These are phyloP conservation scores for Suhomyces emberorum DNA, from an alignment of 805 yeast species.

Conservation along the genomic window DNA sequence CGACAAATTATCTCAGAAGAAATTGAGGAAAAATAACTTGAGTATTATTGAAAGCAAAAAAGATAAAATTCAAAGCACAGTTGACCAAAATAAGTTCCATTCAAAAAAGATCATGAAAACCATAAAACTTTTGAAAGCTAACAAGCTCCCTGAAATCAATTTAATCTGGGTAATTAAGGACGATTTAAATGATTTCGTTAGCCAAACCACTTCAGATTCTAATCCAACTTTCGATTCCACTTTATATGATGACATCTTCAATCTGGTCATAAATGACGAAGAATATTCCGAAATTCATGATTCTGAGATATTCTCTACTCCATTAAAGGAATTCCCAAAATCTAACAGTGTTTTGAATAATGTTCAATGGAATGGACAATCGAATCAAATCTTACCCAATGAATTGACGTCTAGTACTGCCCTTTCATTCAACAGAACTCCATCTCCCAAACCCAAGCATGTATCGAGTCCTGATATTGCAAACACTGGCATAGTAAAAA, in stretches of 20 bases:
- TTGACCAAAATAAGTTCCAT: slow-evolving; percentile 34
- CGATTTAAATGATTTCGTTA: slow-evolving; percentile 36
- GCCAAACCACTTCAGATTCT: slow-evolving; percentile 31
- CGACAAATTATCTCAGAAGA: slow-evolving; percentile 38
- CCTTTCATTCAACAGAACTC: not conserved
- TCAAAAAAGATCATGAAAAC: slow-evolving; percentile 32
- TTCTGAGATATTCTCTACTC: slow-evolving; percentile 10
- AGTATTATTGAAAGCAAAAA: slow-evolving; percentile 37
- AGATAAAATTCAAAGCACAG: slow-evolving; percentile 35
- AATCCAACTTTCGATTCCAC: slow-evolving; percentile 37
- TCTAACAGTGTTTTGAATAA: not conserved
- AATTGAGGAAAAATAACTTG: slow-evolving; percentile 35
- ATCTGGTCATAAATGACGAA: slow-evolving; percentile 12
- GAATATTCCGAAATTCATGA: slow-evolving; percentile 11
- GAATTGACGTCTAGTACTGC: slow-evolving; percentile 1
- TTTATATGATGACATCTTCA: slow-evolving; percentile 41
- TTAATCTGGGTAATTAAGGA: slow-evolving; percentile 35
- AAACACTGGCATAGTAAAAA: slow-evolving; percentile 40
- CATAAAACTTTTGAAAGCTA: slow-evolving; percentile 26
- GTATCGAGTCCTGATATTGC: slow-evolving; percentile 24
- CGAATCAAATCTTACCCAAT: slow-evolving; percentile 1
- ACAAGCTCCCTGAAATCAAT: slow-evolving; percentile 26
- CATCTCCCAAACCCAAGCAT: slow-evolving; percentile 11
- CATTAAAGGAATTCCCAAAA: slow-evolving; percentile 4
- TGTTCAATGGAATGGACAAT: not conserved